A percentile compares a stretch with the other conserved stretches of the same genome.
Conservation (phyloP, 73 alveolate species). For the Chromera velia region DNA sequence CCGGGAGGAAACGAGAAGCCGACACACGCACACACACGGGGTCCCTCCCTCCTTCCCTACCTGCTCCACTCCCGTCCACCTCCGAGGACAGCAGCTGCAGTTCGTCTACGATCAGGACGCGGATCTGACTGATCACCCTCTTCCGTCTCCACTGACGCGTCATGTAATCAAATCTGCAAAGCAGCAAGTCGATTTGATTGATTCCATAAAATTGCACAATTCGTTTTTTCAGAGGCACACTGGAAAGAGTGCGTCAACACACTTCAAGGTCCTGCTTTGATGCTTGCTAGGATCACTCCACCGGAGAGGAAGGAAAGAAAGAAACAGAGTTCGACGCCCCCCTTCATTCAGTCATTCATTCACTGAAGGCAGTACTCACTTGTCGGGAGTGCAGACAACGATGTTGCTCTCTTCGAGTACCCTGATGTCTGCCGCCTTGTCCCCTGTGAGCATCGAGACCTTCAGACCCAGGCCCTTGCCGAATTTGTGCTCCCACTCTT, state of each 20-base stretch:
- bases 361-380: slow-evolving; percentile 67
- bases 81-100: slow-evolving; percentile 61
- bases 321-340: too few species aligned
- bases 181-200: too few species aligned
- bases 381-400: slow-evolving; percentile 59
- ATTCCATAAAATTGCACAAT: too few species aligned
- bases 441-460: slow-evolving; percentile 22
- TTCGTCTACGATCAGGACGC: slow-evolving; percentile 71
- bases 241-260: too few species aligned
- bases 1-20: not conserved
- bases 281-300: too few species aligned
- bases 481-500: slow-evolving; percentile 37
- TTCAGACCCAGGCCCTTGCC: slow-evolving; percentile 27
- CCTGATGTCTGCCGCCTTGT: slow-evolving; percentile 25
- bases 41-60: not conserved
- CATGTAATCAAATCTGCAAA: too few species aligned
- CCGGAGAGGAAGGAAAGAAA: too few species aligned
- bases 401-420: slow-evolving; percentile 22
- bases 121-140: slow-evolving; percentile 24
- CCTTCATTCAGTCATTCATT: too few species aligned
- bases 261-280: too few species aligned
- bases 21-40: not conserved
- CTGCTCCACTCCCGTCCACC: slow-evolving; percentile 24
- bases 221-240: too few species aligned
- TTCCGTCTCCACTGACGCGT: not conserved